Conservation (phyloP, 768 basidiomycete species). For the Calvatia gigantea region DNA sequence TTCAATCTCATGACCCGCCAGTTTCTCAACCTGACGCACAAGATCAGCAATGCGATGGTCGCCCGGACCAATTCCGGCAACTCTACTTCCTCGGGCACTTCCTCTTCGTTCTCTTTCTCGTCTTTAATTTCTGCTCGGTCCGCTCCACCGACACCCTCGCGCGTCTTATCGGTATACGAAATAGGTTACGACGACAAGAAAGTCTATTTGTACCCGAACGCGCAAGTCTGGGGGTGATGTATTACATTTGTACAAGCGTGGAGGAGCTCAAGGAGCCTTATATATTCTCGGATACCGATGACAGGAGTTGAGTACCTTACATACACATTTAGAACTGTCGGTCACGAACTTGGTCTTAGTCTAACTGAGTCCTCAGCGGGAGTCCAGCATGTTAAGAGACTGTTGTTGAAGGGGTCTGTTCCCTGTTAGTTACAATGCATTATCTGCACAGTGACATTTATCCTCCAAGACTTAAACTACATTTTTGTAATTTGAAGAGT, state of each 20-base stretch:
- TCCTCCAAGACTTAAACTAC: no score
- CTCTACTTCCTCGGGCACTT: not conserved
- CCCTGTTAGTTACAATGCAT: no score
- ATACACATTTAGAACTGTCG: no score
- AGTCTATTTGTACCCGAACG: conserved; percentile 5
- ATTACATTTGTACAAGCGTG: not conserved
- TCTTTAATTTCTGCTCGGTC: not conserved
- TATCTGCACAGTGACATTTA: no score
- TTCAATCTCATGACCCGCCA: not conserved
- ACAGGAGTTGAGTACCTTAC: no score
- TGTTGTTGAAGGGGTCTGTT: no score
- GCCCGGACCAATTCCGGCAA: not conserved
- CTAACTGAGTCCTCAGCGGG: no score
- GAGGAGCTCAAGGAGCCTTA: conserved; percentile 9
- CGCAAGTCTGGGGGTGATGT: not conserved
- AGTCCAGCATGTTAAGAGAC: no score
- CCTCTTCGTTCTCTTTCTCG: not conserved
- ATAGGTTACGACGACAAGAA: not conserved
- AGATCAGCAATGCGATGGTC: not conserved
- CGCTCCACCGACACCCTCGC: not conserved
- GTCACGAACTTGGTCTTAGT: no score
- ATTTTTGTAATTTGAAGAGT: no score
- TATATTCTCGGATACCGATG: not conserved
- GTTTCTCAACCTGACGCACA: not conserved
- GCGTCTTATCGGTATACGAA: not conserved